phyloP scores from a whole-genome alignment of 1,139 yeast species.

The Geotrichum australiense region DNA sequence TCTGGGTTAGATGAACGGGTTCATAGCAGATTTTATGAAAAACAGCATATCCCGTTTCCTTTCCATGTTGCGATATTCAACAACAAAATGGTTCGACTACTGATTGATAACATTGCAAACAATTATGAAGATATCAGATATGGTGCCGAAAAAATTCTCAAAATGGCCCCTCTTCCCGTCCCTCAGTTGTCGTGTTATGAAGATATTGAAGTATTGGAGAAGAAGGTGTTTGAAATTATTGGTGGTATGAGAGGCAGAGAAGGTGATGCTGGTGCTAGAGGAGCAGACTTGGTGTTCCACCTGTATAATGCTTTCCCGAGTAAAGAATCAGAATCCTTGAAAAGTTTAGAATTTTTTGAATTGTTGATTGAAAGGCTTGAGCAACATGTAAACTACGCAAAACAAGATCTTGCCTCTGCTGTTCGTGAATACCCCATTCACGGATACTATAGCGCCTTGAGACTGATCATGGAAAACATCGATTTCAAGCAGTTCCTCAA shows the following conservation, averaged over 20 bases:
- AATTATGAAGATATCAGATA: slow-evolving; percentile 72
- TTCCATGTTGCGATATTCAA: slow-evolving; percentile 43
- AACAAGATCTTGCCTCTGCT: slow-evolving; percentile 37
- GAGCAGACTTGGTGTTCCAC: slow-evolving; percentile 44
- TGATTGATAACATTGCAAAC: slow-evolving; percentile 57
- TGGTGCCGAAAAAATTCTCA: slow-evolving; percentile 43
- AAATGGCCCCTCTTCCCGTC: slow-evolving; percentile 41
- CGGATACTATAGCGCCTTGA: slow-evolving; percentile 56
- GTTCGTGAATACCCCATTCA: slow-evolving; percentile 49
- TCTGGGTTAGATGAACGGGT: slow-evolving; percentile 51
- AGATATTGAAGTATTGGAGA: slow-evolving; percentile 31
- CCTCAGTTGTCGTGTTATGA: slow-evolving; percentile 23
- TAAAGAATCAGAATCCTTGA: slow-evolving; percentile 20
- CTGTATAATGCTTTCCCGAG: slow-evolving; percentile 21
- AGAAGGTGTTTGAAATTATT: slow-evolving; percentile 42
- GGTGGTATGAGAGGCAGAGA: slow-evolving; percentile 57
- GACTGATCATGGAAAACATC: slow-evolving; percentile 39
- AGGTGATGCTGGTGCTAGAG: slow-evolving; percentile 77
- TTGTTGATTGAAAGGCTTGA: slow-evolving; percentile 33
- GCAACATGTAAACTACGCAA: slow-evolving; percentile 30
- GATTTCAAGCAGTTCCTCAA: slow-evolving; percentile 19
- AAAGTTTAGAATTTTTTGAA: slow-evolving; percentile 30
- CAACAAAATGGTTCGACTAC: slow-evolving; percentile 37
- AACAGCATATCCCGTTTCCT: slow-evolving; percentile 39
- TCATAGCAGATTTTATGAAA: slow-evolving; percentile 35